Conservation (phyloP, 805 yeast genomes). For the Saccharomycopsis sp. region DNA sequence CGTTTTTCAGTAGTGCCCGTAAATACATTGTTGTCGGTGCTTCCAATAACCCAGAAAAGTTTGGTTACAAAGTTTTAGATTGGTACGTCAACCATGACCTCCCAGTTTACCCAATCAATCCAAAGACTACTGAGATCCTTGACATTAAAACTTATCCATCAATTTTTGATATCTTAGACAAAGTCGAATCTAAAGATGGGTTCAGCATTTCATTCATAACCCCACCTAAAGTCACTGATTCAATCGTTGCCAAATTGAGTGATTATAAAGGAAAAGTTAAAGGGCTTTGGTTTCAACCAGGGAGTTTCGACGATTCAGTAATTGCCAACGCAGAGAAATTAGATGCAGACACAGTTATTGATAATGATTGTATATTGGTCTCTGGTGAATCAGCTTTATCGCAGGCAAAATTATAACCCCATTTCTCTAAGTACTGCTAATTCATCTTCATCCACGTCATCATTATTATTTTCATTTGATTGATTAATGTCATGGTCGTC, state of each 20-base stretch:
- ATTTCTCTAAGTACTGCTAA: slow-evolving; percentile 38
- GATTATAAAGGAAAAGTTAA: slow-evolving; percentile 30
- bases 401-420: slow-evolving; percentile 39
- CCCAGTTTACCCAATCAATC: slow-evolving; percentile 63
- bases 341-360: slow-evolving; percentile 32
- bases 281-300: slow-evolving; percentile 82
- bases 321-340: slow-evolving; percentile 36
- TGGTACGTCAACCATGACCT: slow-evolving; percentile 59
- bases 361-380: slow-evolving; percentile 66
- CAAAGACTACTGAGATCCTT: slow-evolving; percentile 41
- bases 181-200: slow-evolving; percentile 32
- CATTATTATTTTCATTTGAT: slow-evolving; percentile 15
- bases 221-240: slow-evolving; percentile 57
- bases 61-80: slow-evolving; percentile 58
- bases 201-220: slow-evolving; percentile 64
- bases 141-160: slow-evolving; percentile 34
- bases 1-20: slow-evolving; percentile 45
- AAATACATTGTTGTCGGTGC: slow-evolving; percentile 69
- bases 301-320: slow-evolving; percentile 52
- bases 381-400: slow-evolving; percentile 48
- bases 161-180: slow-evolving; percentile 27
- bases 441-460: slow-evolving; percentile 29
- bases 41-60: slow-evolving; percentile 52
- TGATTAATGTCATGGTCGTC: no score
- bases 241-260: slow-evolving; percentile 34